phyloP scores from a whole-genome alignment of 148 eudicot species.

The Camellia japonica region DNA sequence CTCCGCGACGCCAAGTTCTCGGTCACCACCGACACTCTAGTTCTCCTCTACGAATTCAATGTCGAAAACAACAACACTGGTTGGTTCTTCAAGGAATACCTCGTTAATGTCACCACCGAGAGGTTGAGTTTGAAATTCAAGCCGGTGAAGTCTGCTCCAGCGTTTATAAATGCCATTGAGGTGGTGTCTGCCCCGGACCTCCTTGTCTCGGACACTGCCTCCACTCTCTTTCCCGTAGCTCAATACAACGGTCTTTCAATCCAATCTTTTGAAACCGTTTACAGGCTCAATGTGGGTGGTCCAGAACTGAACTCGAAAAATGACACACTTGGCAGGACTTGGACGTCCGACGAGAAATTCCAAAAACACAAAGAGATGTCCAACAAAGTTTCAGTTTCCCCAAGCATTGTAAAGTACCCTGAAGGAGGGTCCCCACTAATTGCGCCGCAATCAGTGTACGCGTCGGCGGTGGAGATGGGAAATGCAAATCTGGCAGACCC shows the following conservation, averaged over 20 bases:
- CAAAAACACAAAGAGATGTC: constrained; percentile 34
- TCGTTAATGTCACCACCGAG: constrained; percentile 50
- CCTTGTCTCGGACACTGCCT: constrained; percentile 41
- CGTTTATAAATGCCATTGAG: constrained; percentile 73
- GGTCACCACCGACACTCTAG: constrained; percentile 48
- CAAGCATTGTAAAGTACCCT: constrained; percentile 48
- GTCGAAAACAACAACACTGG: not conserved
- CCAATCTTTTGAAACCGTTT: constrained; percentile 45
- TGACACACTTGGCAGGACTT: constrained; percentile 65
- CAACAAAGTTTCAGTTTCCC: constrained; percentile 31
- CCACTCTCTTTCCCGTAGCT: constrained; percentile 47
- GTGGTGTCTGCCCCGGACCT: constrained; percentile 65
- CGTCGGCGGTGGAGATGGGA: constrained; percentile 72
- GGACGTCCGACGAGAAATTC: constrained; percentile 45
- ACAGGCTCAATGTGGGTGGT: constrained; percentile 70
- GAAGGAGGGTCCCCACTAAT: constrained; percentile 49
- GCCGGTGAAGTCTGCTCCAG: constrained; percentile 49
- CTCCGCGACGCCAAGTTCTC: constrained; percentile 50
- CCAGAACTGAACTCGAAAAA: constrained; percentile 35
- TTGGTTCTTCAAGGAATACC: constrained; percentile 49
- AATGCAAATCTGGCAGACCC: constrained; percentile 33
- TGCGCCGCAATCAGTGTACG: constrained; percentile 63
- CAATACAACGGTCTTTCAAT: constrained; percentile 34
- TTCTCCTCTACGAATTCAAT: constrained; percentile 50
- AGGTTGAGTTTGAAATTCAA: constrained; percentile 41